Conservation (phyloP, 2,329 filamentous ascomycete genomes). For the Talaromyces sp. region DNA sequence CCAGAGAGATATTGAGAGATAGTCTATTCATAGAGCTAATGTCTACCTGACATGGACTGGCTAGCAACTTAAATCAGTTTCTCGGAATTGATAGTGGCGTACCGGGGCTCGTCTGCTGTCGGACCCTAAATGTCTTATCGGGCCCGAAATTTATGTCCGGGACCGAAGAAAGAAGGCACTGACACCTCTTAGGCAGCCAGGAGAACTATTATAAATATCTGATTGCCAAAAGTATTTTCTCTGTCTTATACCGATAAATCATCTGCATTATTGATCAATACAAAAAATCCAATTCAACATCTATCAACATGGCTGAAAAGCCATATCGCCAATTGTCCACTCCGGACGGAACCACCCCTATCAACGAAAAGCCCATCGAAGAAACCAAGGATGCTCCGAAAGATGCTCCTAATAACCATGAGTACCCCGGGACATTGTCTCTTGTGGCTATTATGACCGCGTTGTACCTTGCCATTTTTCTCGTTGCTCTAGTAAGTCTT, state of each 20-base stretch:
- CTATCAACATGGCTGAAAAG: background rate
- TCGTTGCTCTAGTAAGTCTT: slow-evolving; percentile 27
- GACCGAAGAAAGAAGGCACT: background rate
- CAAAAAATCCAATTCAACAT: background rate
- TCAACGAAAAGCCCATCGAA: slow-evolving; percentile 6
- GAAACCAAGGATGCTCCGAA: background rate
- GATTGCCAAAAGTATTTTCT: background rate
- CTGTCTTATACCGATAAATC: background rate
- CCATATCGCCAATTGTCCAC: background rate
- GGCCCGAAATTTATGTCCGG: slow-evolving; percentile 1
- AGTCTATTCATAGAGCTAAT: background rate
- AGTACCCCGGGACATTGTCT: slow-evolving; percentile 14
- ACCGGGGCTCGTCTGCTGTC: background rate
- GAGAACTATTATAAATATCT: background rate
- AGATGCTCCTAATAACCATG: background rate
- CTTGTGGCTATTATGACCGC: slow-evolving; percentile 16
- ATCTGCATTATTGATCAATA: background rate
- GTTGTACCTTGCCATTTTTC: slow-evolving; percentile 27
- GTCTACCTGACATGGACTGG: no score
- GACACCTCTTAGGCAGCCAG: background rate
- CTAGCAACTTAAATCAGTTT: background rate
- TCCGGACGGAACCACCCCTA: background rate
- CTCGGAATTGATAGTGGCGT: background rate
- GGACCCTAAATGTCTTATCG: slow-evolving; percentile 1
- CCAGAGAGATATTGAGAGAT: background rate